A percentile compares a stretch with the other conserved stretches of the same genome.
phyloP scores from a whole-genome alignment of 2,329 filamentous ascomycete genomes.

The Parafenestella ontariensis region DNA sequence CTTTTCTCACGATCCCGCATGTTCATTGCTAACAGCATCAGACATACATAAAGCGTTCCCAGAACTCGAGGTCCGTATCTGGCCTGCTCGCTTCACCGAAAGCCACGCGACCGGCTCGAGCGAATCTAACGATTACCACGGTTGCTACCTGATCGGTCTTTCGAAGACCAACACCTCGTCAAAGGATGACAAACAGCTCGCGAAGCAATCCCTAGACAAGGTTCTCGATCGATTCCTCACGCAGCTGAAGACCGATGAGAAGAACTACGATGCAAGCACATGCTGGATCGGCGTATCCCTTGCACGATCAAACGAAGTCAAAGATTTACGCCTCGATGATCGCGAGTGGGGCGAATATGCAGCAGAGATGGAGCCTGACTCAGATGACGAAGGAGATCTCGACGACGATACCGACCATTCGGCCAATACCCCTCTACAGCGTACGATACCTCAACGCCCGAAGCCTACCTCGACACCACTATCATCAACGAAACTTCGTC shows the following conservation, averaged over 20 bases:
- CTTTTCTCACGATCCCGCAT: neutral
- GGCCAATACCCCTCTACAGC: slow-evolving; percentile 6
- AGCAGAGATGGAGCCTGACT: slow-evolving; percentile 51
- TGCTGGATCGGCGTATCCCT: slow-evolving; percentile 47
- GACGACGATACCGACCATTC: slow-evolving; percentile 21
- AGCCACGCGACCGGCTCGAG: slow-evolving; percentile 17
- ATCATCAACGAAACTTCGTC: slow-evolving; percentile 40
- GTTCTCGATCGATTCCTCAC: slow-evolving; percentile 45
- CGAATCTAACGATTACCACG: slow-evolving; percentile 59
- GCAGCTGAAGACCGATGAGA: slow-evolving; percentile 43
- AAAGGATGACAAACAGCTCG: slow-evolving; percentile 51
- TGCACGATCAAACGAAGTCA: slow-evolving; percentile 44
- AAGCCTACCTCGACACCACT: slow-evolving; percentile 28
- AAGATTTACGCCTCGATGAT: slow-evolving; percentile 54
- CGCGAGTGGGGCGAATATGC: slow-evolving; percentile 60
- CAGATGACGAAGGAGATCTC: slow-evolving; percentile 40
- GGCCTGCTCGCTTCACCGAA: slow-evolving; percentile 65
- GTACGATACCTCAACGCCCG: slow-evolving; percentile 25
- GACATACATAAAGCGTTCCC: slow-evolving; percentile 64
- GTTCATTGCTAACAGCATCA: slow-evolving; percentile 30
- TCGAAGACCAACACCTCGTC: slow-evolving; percentile 17
- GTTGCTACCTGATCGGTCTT: slow-evolving; percentile 69
- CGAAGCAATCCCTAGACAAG: slow-evolving; percentile 54
- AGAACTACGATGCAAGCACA: slow-evolving; percentile 43
- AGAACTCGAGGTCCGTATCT: slow-evolving; percentile 63